These are phyloP conservation scores for Incumbomyces delicatus DNA, from an alignment of 2,329 filamentous ascomycete genomes.

Conservation along the genomic window DNA sequence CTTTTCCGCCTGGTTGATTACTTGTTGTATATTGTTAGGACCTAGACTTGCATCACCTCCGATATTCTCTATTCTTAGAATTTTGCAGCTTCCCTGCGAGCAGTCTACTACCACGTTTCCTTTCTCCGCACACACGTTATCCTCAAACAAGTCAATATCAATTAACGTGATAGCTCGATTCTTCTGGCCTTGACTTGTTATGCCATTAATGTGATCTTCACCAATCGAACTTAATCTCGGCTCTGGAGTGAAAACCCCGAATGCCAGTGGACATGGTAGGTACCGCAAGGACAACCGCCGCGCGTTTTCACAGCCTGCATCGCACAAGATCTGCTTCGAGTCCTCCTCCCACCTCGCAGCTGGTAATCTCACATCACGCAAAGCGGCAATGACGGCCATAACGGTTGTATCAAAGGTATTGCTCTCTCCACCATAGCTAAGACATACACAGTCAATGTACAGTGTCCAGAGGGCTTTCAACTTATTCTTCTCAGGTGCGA, in stretches of 20 bases:
- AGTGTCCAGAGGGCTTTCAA: slow-evolving; percentile 82
- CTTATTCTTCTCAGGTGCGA: slow-evolving; percentile 38
- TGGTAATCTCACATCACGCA: slow-evolving; percentile 68
- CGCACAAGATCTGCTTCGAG: slow-evolving; percentile 68
- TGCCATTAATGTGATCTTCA: slow-evolving; percentile 15
- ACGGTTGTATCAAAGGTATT: slow-evolving; percentile 77
- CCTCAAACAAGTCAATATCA: slow-evolving; percentile 85
- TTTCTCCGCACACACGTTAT: slow-evolving; percentile 71
- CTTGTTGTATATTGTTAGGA: slow-evolving; percentile 49
- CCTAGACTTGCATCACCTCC: slow-evolving; percentile 62
- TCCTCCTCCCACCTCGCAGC: slow-evolving; percentile 76
- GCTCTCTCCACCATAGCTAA: slow-evolving; percentile 67
- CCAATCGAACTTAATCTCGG: slow-evolving; percentile 33
- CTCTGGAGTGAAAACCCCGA: slow-evolving; percentile 63
- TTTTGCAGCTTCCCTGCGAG: slow-evolving; percentile 38
- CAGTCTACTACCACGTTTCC: slow-evolving; percentile 73
- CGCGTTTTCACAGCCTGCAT: slow-evolving; percentile 46
- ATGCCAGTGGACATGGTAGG: slow-evolving; percentile 67
- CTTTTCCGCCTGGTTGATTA: slow-evolving; percentile 50
- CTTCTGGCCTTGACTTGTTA: slow-evolving; percentile 37
- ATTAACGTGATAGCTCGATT: slow-evolving; percentile 55
- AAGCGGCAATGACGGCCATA: slow-evolving; percentile 70
- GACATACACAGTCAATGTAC: slow-evolving; percentile 90
- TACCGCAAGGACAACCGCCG: slow-evolving; percentile 51
- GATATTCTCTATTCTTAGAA: slow-evolving; percentile 70